Percentiles rank a stretch among this genome's conserved stretches.
Evolutionary conservation across 2,329 filamentous ascomycete species (phyloP).

Genomic region (Aspergillus sp.): DNA sequence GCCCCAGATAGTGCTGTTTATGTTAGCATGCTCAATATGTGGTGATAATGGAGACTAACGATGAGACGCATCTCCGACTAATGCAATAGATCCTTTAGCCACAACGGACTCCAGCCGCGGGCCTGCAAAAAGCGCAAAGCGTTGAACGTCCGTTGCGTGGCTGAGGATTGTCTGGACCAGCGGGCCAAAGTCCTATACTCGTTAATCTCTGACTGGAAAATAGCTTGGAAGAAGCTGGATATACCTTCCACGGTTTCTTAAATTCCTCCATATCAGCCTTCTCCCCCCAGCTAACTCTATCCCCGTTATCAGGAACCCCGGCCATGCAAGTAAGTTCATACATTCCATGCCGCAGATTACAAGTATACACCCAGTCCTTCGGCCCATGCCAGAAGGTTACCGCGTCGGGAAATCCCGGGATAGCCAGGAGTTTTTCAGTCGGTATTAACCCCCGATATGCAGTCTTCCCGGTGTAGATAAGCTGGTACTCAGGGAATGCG

Average conservation of each 20-base stretch:
- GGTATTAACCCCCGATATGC: conserved; percentile 14
- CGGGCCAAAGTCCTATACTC: conserved; percentile 8
- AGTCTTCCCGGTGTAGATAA: conserved; percentile 14
- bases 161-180: conserved; percentile 2
- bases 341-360: conserved; percentile 11
- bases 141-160: conserved; percentile 12
- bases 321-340: conserved; percentile 12
- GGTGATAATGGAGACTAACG: background rate
- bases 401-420: conserved; percentile 9
- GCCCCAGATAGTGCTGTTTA: conserved; percentile 12
- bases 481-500: conserved; percentile 10
- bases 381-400: conserved; percentile 19
- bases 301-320: conserved; percentile 2
- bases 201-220: background rate
- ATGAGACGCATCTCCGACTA: conserved; percentile 18
- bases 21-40: background rate
- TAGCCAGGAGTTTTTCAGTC: conserved; percentile 6
- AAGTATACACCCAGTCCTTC: conserved; percentile 14
- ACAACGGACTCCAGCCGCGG: conserved; percentile 7
- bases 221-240: background rate
- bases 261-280: conserved; percentile 12
- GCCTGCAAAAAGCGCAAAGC: conserved; percentile 14
- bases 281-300: conserved; percentile 15
- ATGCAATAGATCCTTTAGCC: conserved; percentile 6
- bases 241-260: conserved; percentile 9